Percentiles rank a stretch among this genome's conserved stretches.
Conservation (phyloP, 176 grass and related monocot species). For the Bothriochloa decipiens region DNA sequence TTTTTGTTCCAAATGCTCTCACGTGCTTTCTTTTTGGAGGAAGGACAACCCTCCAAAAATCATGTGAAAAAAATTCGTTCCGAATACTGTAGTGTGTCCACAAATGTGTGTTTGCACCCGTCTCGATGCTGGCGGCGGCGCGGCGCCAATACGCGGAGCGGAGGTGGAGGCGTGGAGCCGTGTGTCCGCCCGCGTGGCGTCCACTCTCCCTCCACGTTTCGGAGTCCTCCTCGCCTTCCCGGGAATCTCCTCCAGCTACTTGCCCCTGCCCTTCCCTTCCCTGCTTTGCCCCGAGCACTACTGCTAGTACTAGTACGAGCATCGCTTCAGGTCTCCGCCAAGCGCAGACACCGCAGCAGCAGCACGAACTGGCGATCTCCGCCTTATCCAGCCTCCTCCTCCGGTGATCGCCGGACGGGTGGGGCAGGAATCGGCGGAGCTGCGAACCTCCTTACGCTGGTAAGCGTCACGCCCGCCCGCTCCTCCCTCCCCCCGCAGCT, state of each 20-base stretch:
- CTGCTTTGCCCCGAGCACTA: neutral
- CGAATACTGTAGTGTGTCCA: neutral
- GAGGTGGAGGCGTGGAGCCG: conserved; percentile 7
- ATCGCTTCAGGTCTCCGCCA: neutral
- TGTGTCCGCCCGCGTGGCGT: conserved; percentile 34
- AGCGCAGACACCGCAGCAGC: neutral
- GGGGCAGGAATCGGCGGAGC: conserved; percentile 6
- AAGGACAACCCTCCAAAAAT: neutral
- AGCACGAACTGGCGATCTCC: neutral
- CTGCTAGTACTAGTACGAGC: neutral
- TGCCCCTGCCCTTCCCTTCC: neutral
- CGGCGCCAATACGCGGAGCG: neutral
- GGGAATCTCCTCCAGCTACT: neutral
- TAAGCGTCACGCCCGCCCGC: conserved; percentile 14
- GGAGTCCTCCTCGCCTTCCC: neutral
- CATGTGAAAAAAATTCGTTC: neutral
- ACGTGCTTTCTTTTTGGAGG: too few species aligned
- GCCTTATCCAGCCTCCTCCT: neutral
- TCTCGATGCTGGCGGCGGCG: neutral
- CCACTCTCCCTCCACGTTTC: conserved; percentile 18
- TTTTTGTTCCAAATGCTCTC: too few species aligned
- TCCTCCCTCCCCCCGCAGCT: neutral
- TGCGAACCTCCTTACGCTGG: neutral
- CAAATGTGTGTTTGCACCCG: neutral
- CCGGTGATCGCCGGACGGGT: conserved; percentile 5